These are phyloP conservation scores for Termitomyces sp. DNA, from an alignment of 768 basidiomycete species.

Conservation along the genomic window DNA sequence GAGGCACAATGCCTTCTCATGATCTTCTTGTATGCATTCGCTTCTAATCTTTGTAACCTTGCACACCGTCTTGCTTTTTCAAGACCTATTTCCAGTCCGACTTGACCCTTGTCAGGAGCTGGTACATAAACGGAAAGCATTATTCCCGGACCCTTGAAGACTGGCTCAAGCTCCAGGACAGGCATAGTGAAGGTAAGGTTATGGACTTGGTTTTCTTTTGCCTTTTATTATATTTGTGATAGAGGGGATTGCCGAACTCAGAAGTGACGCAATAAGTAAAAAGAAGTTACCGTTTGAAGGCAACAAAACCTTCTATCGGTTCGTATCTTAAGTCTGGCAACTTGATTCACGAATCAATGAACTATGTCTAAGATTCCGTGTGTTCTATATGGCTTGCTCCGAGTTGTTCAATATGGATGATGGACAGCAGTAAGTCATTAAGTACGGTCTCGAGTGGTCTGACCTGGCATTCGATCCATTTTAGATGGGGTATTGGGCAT, in stretches of 20 bases:
- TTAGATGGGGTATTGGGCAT: slow-evolving; percentile 52
- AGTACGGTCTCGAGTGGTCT: slow-evolving; percentile 3
- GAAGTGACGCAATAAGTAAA: not conserved
- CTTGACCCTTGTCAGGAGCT: slow-evolving; percentile 32
- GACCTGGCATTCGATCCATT: not conserved
- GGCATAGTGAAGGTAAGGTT: slow-evolving; percentile 25
- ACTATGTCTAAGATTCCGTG: slow-evolving; percentile 42
- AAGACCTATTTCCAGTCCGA: not conserved
- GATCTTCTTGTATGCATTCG: not conserved
- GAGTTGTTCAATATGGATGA: slow-evolving; percentile 59
- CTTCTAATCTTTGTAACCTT: not conserved
- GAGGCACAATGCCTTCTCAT: slow-evolving; percentile 1
- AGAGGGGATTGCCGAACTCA: not conserved
- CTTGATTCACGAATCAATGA: not conserved
- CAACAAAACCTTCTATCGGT: not conserved
- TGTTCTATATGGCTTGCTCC: slow-evolving; percentile 68
- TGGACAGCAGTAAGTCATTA: slow-evolving; percentile 52
- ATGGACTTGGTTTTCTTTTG: too few relatives aligned
- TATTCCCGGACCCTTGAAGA: slow-evolving; percentile 61
- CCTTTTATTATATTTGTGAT: too few relatives aligned
- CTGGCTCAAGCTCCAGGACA: slow-evolving; percentile 58
- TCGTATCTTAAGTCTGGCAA: not conserved
- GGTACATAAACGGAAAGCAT: slow-evolving; percentile 59
- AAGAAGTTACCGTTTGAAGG: not conserved
- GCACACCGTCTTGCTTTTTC: too few relatives aligned